Evolutionary conservation across 129 eudicot species (phyloP).

Genomic region (Scalesia atractyloides): DNA sequence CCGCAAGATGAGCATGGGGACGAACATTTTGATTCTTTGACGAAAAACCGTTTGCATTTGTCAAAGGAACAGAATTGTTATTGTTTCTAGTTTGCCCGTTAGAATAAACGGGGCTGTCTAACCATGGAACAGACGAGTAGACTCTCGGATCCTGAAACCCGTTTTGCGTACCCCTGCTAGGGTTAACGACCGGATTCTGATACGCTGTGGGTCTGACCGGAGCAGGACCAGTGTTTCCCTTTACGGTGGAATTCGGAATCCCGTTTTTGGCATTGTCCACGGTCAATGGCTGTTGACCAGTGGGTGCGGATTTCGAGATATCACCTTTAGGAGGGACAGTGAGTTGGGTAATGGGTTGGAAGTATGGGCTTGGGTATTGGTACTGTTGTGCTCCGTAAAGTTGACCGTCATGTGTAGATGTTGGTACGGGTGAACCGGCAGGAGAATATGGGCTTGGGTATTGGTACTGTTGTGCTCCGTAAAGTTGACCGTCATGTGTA

Average conservation of each 20-base stretch:
- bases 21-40: conserved; percentile 56
- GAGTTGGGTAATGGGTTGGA: conserved; percentile 47
- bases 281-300: conserved; percentile 42
- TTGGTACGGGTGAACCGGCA: conserved; percentile 63
- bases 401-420: conserved; percentile 65
- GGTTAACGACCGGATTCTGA: conserved; percentile 44
- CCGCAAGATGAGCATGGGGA: conserved; percentile 54
- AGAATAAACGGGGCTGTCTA: conserved; percentile 45
- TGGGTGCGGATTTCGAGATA: conserved; percentile 30
- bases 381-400: conserved; percentile 71
- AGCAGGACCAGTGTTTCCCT: conserved; percentile 41
- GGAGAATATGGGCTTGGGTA: conserved; percentile 69
- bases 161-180: conserved; percentile 36
- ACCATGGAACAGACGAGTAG: conserved; percentile 57
- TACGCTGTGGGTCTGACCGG: conserved; percentile 39
- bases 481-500: conserved; percentile 68
- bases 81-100: conserved; percentile 46
- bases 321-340: conserved; percentile 52
- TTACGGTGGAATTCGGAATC: conserved; percentile 39
- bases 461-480: conserved; percentile 74
- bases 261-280: conserved; percentile 41
- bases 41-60: conserved; percentile 23
- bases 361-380: conserved; percentile 67
- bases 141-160: conserved; percentile 43
- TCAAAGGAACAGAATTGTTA: conserved; percentile 13